Evolutionary conservation across 2,329 filamentous ascomycete species (phyloP).

Genomic region (Fusarium sororula): DNA sequence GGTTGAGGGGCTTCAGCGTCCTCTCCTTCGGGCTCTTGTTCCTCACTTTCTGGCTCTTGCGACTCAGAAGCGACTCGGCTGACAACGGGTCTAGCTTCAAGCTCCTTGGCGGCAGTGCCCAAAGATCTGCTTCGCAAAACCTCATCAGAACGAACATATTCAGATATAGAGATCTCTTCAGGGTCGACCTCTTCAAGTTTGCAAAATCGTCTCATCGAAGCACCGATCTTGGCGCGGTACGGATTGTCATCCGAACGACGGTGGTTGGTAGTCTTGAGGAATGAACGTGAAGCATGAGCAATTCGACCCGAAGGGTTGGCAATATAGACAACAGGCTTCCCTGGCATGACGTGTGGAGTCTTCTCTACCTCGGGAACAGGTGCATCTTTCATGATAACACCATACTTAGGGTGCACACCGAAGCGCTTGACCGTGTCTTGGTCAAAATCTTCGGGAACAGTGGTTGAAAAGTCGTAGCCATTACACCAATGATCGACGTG

Average conservation of each 20-base stretch:
- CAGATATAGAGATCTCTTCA: slow-evolving; percentile 47
- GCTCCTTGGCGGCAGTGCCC: slow-evolving; percentile 48
- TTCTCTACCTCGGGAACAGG: slow-evolving; percentile 55
- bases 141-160: slow-evolving; percentile 47
- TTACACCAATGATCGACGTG: slow-evolving; percentile 64
- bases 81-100: slow-evolving; percentile 43
- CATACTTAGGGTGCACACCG: slow-evolving; percentile 62
- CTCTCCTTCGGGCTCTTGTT: slow-evolving; percentile 34
- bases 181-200: slow-evolving; percentile 46
- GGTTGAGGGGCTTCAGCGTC: slow-evolving; percentile 37
- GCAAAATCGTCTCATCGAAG: slow-evolving; percentile 51
- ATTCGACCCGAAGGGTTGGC: slow-evolving; percentile 57
- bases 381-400: slow-evolving; percentile 61
- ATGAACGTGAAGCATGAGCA: slow-evolving; percentile 59
- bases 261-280: slow-evolving; percentile 48
- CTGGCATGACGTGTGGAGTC: slow-evolving; percentile 53
- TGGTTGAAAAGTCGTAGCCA: slow-evolving; percentile 61
- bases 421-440: slow-evolving; percentile 59
- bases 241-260: slow-evolving; percentile 48
- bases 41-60: slow-evolving; percentile 40
- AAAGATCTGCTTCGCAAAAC: slow-evolving; percentile 48
- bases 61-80: slow-evolving; percentile 41
- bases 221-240: slow-evolving; percentile 47
- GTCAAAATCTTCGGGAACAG: slow-evolving; percentile 61
- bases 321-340: slow-evolving; percentile 60